phyloP scores from a whole-genome alignment of 495 filamentous ascomycete species.

The Hypoxylon lienhwacheense region DNA sequence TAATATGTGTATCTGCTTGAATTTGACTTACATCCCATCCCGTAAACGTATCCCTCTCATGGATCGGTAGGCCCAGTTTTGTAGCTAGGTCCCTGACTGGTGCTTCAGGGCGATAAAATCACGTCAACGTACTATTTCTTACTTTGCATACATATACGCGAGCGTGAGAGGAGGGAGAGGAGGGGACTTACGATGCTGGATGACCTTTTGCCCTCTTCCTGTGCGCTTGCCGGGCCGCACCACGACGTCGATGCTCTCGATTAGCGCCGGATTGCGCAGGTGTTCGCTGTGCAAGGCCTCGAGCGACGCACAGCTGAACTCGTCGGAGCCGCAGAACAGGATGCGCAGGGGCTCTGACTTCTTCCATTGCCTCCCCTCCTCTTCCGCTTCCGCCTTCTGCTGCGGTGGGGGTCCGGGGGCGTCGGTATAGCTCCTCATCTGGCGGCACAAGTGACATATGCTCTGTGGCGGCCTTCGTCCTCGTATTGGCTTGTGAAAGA shows the following conservation, averaged over 20 bases:
- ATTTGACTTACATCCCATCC: conserved; percentile 67
- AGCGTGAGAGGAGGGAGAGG: not conserved
- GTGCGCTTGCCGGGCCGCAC: conserved; percentile 73
- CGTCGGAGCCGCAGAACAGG: conserved; percentile 93
- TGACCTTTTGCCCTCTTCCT: conserved; percentile 70
- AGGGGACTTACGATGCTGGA: conserved; percentile 63
- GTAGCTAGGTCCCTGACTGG: conserved; percentile 71
- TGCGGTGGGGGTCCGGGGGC: not conserved
- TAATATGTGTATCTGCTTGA: no score
- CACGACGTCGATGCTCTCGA: conserved; percentile 86
- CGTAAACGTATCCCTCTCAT: conserved; percentile 76
- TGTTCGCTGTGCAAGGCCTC: conserved; percentile 67
- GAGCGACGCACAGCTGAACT: conserved; percentile 83
- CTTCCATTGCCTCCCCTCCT: not conserved
- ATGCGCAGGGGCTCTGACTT: conserved; percentile 70
- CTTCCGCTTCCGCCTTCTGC: not conserved
- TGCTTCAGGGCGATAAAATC: no score
- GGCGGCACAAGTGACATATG: not conserved
- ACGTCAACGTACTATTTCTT: not conserved
- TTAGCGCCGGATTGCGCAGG: conserved; percentile 53
- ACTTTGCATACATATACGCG: conserved; percentile 6
- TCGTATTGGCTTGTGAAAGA: not conserved
- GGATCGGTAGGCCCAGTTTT: conserved; percentile 63
- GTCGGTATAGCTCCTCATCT: conserved; percentile 4
- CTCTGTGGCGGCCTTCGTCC: not conserved